Conservation (phyloP, 176 grass and related monocot genomes). For the Eleusine indica region DNA sequence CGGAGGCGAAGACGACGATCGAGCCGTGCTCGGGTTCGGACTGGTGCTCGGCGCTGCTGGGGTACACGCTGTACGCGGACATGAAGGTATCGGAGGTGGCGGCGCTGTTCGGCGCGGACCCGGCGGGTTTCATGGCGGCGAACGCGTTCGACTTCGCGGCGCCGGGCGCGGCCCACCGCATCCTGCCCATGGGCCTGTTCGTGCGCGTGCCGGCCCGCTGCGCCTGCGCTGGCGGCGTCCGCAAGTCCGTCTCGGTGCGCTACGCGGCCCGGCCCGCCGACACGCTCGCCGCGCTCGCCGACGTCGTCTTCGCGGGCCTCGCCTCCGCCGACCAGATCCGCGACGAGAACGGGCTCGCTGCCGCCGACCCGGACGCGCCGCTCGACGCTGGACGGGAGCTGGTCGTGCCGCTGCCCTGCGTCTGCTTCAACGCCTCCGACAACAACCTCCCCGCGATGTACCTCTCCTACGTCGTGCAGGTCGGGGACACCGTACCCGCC, state of each 20-base stretch:
- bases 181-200: constrained; percentile 82
- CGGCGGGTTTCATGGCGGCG: constrained; percentile 59
- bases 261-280: constrained; percentile 73
- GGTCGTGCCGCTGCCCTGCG: constrained; percentile 78
- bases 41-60: constrained; percentile 70
- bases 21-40: constrained; percentile 83
- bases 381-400: constrained; percentile 64
- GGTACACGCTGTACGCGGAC: constrained; percentile 95
- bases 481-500: constrained; percentile 66
- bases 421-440: constrained; percentile 91
- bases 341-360: constrained; percentile 60
- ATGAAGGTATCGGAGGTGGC: constrained; percentile 93
- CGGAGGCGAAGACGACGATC: constrained; percentile 77
- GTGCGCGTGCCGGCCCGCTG: constrained; percentile 70
- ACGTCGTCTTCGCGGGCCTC: constrained; percentile 69
- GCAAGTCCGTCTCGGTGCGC: constrained; percentile 71
- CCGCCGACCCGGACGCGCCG: constrained; percentile 57
- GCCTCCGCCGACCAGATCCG: constrained; percentile 81
- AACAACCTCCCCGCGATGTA: constrained; percentile 79
- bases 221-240: constrained; percentile 81
- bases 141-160: constrained; percentile 71
- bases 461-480: constrained; percentile 82
- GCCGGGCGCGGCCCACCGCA: constrained; percentile 60
- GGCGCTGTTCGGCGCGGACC: constrained; percentile 64
- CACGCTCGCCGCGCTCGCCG: constrained; percentile 71